A percentile compares a stretch with the other conserved stretches of the same genome.
Evolutionary conservation across 2,329 filamentous ascomycete species (phyloP).

Genomic region (Dothiorella sarmentorum): DNA sequence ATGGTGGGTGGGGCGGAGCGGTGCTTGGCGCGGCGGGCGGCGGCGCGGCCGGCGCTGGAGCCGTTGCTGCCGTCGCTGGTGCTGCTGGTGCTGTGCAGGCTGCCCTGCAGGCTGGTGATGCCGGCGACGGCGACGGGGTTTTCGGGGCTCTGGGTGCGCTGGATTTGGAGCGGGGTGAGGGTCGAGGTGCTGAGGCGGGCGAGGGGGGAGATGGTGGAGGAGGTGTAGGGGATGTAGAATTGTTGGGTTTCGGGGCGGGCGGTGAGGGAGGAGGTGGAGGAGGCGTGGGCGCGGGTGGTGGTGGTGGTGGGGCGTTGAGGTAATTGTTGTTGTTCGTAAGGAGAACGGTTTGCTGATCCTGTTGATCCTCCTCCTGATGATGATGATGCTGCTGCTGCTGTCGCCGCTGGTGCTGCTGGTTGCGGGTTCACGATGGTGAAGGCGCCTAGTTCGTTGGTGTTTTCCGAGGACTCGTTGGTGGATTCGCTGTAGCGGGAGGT

Average conservation of each 20-base stretch:
- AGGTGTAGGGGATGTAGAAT: constrained; percentile 10
- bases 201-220: background rate
- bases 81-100: constrained; percentile 5
- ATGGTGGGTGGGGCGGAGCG: constrained; percentile 11
- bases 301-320: background rate
- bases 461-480: background rate
- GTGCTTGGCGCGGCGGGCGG: background rate
- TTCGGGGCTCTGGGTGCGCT: background rate
- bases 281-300: background rate
- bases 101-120: constrained; percentile 4
- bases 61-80: background rate
- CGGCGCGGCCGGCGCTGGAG: background rate
- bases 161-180: constrained; percentile 12
- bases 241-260: too few species aligned
- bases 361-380: background rate
- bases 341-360: too few species aligned
- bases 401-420: background rate
- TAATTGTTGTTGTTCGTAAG: background rate
- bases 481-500: background rate
- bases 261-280: background rate
- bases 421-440: constrained; percentile 8
- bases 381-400: background rate
- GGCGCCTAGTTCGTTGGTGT: background rate
- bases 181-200: constrained; percentile 11
- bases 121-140: constrained; percentile 1